phyloP scores from a whole-genome alignment of 1,284 basidiomycete genomes.

The Rhodotorula glutinis region DNA sequence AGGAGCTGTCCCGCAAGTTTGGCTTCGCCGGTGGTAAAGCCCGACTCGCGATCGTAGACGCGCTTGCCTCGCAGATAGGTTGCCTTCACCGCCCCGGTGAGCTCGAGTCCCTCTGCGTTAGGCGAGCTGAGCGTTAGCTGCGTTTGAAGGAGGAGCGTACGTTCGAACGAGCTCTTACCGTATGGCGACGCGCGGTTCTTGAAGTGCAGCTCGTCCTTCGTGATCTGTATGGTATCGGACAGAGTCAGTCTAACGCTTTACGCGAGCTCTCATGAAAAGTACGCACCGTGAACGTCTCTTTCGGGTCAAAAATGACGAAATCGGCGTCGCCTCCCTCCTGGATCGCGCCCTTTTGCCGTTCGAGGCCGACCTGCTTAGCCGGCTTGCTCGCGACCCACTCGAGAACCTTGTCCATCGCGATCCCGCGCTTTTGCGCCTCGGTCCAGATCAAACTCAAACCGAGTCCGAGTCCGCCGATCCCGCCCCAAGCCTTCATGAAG shows the following conservation, averaged over 20 bases:
- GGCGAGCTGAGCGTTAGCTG: background rate
- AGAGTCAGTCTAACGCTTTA: background rate
- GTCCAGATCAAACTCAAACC: conserved; percentile 83
- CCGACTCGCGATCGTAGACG: conserved; percentile 57
- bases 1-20: conserved; percentile 18
- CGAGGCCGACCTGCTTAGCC: conserved; percentile 72
- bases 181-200: conserved; percentile 92
- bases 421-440: conserved; percentile 60
- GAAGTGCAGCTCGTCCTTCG: conserved; percentile 69
- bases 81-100: conserved; percentile 68
- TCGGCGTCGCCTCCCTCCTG: conserved; percentile 74
- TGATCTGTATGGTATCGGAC: conserved; percentile 56
- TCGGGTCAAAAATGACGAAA: conserved; percentile 76
- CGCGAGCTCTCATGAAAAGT: no score
- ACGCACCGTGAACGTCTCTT: conserved; percentile 59
- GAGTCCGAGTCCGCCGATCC: conserved; percentile 80
- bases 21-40: conserved; percentile 17
- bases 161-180: conserved; percentile 37
- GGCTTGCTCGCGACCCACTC: conserved; percentile 68
- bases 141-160: no score
- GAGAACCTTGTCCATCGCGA: conserved; percentile 61
- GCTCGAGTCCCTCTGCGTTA: conserved; percentile 56
- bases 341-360: conserved; percentile 66
- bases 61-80: conserved; percentile 72
- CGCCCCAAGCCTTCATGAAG: conserved; percentile 87